Evolutionary conservation across 139 green algal species (phyloP), one percentile per base, ranked within the genome.

Genomic region (Pycnococcus provasolii): DNA sequence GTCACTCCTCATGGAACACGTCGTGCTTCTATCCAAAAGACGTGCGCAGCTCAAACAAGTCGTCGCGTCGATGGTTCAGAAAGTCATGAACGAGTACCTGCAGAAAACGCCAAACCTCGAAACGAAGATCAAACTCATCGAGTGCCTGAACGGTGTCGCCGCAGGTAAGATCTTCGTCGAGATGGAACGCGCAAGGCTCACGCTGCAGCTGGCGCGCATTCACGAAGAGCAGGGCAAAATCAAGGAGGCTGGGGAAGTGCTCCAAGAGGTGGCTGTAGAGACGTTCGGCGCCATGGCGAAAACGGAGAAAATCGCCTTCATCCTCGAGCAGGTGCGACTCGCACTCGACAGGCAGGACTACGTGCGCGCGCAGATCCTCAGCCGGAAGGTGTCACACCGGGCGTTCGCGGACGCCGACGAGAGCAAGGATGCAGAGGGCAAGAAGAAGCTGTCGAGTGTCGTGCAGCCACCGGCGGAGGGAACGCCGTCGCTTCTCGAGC

Each of bases 151-250:
- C 66, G 73, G 80, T 8, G 87, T 98, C 7, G 97, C 93, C 37
- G 88, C 94, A 75, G 93, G 93, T 68, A 99, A 98, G 86, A 99
- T 99, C 55, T 98, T 94, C 75, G 91, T 99, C 47, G 94, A 99
- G 83, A 96, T 99, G 68, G 93, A 99, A 83, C 80, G 94, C 4
- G 91, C 93, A 9, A 78, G 94, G 8, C 78, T 99, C 47, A 94
- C 86, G 3, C 80, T 83, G 51, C 80, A 77, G 62, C 82, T 98
- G 60, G 94, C 93, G 0, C 62, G 58, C 43, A 94, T 96, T 44
- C 85, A 88, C 58, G 94, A 98, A 73, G 77, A 73, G n/a, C 85
- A 95, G 62, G 93, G 91, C n/a, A 86, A 94, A 4, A 77, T 96
- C 6, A 68, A 76, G 11, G 91, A 96, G 67, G 94, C 94, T 4